phyloP scores from a whole-genome alignment of 192 early-diverging fungal genomes.

The Chytriomyces sp. region DNA sequence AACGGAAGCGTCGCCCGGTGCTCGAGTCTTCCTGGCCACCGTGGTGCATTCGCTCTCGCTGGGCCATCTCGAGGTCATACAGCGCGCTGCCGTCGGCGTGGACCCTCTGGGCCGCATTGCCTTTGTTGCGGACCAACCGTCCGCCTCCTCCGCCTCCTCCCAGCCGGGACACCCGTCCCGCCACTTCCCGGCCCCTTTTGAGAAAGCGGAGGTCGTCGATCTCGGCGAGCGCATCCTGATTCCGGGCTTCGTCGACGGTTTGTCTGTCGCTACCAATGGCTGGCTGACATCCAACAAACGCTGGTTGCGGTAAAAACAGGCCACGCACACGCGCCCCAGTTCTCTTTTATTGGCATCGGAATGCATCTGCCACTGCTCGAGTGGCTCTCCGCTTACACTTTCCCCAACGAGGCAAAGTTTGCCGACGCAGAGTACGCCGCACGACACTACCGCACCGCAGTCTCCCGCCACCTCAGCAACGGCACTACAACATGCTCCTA shows the following conservation, averaged over 20 bases:
- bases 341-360: conserved; percentile 83
- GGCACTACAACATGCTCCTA: conserved; percentile 93
- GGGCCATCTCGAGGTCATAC: conserved; percentile 66
- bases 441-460: conserved; percentile 57
- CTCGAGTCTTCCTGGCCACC: conserved; percentile 48
- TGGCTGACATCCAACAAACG: conserved; percentile 1
- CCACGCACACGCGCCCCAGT: conserved; percentile 94
- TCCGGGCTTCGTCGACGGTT: conserved; percentile 23
- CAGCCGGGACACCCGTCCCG: not conserved
- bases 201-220: not conserved
- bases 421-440: conserved; percentile 67
- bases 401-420: conserved; percentile 82
- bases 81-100: conserved; percentile 69
- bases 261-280: not conserved
- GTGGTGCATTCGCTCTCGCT: conserved; percentile 69
- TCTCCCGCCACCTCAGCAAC: conserved; percentile 70
- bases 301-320: conserved; percentile 43
- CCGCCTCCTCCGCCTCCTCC: not conserved
- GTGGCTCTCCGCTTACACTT: conserved; percentile 90
- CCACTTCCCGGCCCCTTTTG: too few species aligned
- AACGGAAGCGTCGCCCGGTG: too few species aligned
- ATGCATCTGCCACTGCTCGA: conserved; percentile 83
- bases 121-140: conserved; percentile 45
- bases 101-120: conserved; percentile 64
- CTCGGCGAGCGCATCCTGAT: not conserved